phyloP scores from a whole-genome alignment of 805 yeast genomes.

The Ogataea minuta region DNA sequence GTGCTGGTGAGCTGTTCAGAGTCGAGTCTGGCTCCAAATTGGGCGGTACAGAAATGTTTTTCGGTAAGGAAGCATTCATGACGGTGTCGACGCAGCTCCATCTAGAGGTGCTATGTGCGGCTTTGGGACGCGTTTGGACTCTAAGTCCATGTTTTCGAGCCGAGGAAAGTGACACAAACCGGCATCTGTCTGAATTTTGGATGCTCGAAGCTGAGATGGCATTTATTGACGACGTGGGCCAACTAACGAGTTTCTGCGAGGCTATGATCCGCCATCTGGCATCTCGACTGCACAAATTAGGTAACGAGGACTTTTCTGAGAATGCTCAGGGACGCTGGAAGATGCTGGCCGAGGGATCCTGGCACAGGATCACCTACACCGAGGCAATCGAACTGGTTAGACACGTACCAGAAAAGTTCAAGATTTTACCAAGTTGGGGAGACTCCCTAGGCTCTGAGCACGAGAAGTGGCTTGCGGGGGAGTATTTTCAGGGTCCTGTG shows the following conservation, averaged over 20 bases:
- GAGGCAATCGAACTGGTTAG: conserved; percentile 65
- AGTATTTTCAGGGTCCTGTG: conserved; percentile 66
- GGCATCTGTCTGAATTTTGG: conserved; percentile 96
- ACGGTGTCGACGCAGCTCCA: conserved; percentile 94
- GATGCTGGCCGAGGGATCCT: conserved; percentile 43
- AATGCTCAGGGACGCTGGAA: conserved; percentile 58
- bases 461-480: conserved; percentile 86
- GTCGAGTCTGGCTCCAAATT: conserved; percentile 39
- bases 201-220: conserved; percentile 93
- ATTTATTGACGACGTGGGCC: conserved; percentile 54
- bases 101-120: conserved; percentile 73
- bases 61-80: conserved; percentile 64
- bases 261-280: conserved; percentile 59
- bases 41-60: conserved; percentile 41
- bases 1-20: conserved; percentile 88
- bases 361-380: conserved; percentile 73
- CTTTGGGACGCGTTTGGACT: conserved; percentile 82
- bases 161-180: conserved; percentile 83
- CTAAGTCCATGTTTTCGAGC: conserved; percentile 92
- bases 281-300: conserved; percentile 27
- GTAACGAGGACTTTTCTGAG: conserved; percentile 17
- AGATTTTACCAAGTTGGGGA: conserved; percentile 61
- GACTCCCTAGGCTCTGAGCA: conserved; percentile 77
- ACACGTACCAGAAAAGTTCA: conserved; percentile 35
- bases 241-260: conserved; percentile 67